phyloP scores from a whole-genome alignment of 2,329 filamentous ascomycete genomes.

The Cyclaneusma minus region DNA sequence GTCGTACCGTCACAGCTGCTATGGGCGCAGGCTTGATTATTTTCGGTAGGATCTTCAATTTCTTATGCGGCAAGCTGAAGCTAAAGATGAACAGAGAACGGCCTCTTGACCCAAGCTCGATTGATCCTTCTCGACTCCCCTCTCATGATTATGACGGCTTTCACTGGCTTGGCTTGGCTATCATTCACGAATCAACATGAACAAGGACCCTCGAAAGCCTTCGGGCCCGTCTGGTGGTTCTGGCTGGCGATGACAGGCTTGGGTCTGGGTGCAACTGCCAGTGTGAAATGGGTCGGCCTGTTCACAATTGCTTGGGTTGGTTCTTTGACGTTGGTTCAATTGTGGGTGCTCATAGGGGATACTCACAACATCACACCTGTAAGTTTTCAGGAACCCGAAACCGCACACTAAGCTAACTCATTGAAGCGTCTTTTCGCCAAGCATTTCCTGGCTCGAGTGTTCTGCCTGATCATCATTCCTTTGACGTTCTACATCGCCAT shows the following conservation, averaged over 20 bases:
- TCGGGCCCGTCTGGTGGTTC: slow-evolving; percentile 91
- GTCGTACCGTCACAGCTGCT: slow-evolving; percentile 69
- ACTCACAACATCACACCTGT: slow-evolving; percentile 68
- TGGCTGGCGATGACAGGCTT: slow-evolving; percentile 83
- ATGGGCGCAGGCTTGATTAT: slow-evolving; percentile 78
- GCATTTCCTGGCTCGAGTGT: slow-evolving; percentile 79
- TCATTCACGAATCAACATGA: slow-evolving; percentile 97
- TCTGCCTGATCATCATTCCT: slow-evolving; percentile 85
- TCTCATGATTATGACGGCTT: slow-evolving; percentile 80
- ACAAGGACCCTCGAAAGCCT: slow-evolving; percentile 75
- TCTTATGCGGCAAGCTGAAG: slow-evolving; percentile 1
- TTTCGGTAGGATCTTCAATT: slow-evolving; percentile 47
- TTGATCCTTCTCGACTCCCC: slow-evolving; percentile 94
- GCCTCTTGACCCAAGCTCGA: slow-evolving; percentile 84
- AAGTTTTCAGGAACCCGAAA: slow-evolving; percentile 19
- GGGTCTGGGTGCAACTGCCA: slow-evolving; percentile 75
- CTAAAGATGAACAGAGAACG: slow-evolving; percentile 57
- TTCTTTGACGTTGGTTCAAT: slow-evolving; percentile 72
- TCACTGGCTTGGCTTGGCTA: slow-evolving; percentile 78
- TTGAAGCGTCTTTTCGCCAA: slow-evolving; percentile 67
- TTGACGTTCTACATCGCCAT: slow-evolving; percentile 85
- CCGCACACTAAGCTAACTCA: slow-evolving; percentile 1
- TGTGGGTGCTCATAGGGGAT: slow-evolving; percentile 92
- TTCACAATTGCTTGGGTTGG: slow-evolving; percentile 99
- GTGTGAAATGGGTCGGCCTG: slow-evolving; percentile 97